Conservation (phyloP, 306 rosid species). For the Trichosanthes cucumerina region DNA sequence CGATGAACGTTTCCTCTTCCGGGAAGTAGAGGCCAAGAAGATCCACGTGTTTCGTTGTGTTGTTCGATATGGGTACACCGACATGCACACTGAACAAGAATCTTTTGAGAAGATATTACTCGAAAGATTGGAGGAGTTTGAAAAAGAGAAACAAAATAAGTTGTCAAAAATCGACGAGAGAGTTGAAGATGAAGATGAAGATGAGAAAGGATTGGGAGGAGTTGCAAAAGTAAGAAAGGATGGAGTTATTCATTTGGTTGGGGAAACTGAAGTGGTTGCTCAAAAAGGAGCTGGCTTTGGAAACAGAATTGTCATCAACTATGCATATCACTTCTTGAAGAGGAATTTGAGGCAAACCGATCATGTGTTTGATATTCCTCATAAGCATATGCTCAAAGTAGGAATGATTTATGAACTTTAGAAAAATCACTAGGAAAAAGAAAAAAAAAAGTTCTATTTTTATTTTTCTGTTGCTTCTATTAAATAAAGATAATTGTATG, state of each 20-base stretch:
- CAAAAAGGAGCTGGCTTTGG: neutral
- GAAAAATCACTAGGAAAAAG: neutral
- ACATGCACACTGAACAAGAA: neutral
- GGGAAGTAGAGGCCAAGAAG: slow-evolving; percentile 9
- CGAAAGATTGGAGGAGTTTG: slow-evolving; percentile 34
- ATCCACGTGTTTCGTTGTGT: slow-evolving; percentile 23
- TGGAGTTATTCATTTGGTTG: slow-evolving; percentile 7
- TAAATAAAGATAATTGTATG: too few relatives aligned
- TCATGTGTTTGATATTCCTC: slow-evolving; percentile 5
- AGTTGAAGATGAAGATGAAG: neutral
- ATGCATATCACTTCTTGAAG: slow-evolving; percentile 5
- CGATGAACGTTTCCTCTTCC: neutral
- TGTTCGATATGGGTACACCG: slow-evolving; percentile 24
- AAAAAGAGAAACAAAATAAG: neutral
- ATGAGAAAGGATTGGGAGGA: neutral
- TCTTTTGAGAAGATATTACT: slow-evolving; percentile 24
- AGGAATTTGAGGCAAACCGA: neutral
- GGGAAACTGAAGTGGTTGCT: slow-evolving; percentile 8
- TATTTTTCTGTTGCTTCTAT: neutral
- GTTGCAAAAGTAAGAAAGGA: neutral
- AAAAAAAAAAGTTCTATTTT: neutral
- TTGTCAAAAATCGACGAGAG: neutral
- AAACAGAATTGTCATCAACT: slow-evolving; percentile 2
- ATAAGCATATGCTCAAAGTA: slow-evolving; percentile 3
- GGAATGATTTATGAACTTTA: slow-evolving; percentile 12